Evolutionary conservation across 208 protist species (phyloP).

Genomic region (Leishmania martiniquensis): DNA sequence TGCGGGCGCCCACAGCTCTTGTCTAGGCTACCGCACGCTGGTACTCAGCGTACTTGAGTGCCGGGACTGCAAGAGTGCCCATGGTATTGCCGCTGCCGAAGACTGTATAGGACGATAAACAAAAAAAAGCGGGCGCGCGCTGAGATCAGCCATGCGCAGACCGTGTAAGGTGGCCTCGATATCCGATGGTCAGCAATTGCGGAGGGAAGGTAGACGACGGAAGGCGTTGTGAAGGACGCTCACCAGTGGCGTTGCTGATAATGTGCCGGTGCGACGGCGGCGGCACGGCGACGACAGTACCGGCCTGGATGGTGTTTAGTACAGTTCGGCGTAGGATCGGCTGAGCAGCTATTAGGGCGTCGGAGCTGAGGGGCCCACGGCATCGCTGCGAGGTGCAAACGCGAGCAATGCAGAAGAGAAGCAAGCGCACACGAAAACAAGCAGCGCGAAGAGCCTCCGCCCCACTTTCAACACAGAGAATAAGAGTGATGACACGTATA

Average conservation of each 20-base stretch:
- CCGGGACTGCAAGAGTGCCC: neutral
- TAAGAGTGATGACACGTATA: no score
- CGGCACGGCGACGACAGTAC: neutral
- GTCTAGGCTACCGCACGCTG: slow-evolving; percentile 24
- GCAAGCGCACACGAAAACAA: no score
- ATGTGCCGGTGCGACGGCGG: neutral
- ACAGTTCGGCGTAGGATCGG: neutral
- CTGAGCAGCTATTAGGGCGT: neutral
- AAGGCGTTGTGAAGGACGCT: neutral
- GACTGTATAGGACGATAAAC: neutral
- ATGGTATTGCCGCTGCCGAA: no score
- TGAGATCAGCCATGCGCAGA: neutral
- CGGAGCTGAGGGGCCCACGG: no score
- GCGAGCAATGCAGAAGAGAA: no score
- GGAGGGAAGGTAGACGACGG: neutral
- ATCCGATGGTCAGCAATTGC: neutral
- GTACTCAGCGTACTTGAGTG: neutral
- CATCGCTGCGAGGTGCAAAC: no score
- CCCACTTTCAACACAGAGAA: no score
- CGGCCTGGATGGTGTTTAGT: neutral
- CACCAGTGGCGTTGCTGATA: neutral
- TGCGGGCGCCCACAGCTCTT: slow-evolving; percentile 8
- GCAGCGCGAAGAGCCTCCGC: no score
- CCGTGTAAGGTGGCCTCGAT: neutral
- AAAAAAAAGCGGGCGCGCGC: neutral